Evolutionary conservation across 2,329 filamentous ascomycete species (phyloP), one percentile per base, ranked within the genome.

Genomic region (Cercospora brassicicola): DNA sequence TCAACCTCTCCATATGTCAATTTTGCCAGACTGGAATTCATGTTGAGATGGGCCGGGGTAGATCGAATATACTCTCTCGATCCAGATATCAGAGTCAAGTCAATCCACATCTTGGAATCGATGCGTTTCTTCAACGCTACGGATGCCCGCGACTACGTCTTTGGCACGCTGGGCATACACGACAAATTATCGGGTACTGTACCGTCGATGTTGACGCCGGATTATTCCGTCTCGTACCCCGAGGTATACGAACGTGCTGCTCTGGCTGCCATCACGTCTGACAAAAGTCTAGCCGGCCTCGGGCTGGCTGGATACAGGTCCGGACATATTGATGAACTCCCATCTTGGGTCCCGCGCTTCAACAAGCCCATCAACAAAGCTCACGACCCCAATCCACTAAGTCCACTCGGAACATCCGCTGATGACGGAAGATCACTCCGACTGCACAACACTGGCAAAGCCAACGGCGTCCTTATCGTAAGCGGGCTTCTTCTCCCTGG

Each of bases 111-210:
- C 10, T 15, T 53, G 20, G 48, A 53, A 28, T 53, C 48, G 20
- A 53, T 66, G 26, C 55, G 51, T 39, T 62, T 28, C n/a, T 62
- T 59, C 36, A 61, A 65, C 13, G 63, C 66, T 18, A 51, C 63
- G n/a, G 66, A 68, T 45, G 55, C 62, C 4, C 33, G 66, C 26
- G 65, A 67, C 51, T 42, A 56, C 23, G 31, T 67, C n/a, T 67
- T 28, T 15, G 65, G 59, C 13, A 33, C 51, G 8, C 48, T 67
- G 6, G 65, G 65, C n/a, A 13, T 67, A 5, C 48, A 64, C 15
- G 26, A 64, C 2, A 48, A 30, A 1, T 33, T 64, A 20, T 33
- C n/a, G 2, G 18, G 13, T 13, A 26, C 10, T 9, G 48, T 53
- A 13, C 20, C 48, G 13, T 31, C 28, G 48, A 20, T 8, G n/a